Base-by-base conservation (phyloP, 2,329 filamentous ascomycete genomes). In the Alternaria triticina region DNA sequence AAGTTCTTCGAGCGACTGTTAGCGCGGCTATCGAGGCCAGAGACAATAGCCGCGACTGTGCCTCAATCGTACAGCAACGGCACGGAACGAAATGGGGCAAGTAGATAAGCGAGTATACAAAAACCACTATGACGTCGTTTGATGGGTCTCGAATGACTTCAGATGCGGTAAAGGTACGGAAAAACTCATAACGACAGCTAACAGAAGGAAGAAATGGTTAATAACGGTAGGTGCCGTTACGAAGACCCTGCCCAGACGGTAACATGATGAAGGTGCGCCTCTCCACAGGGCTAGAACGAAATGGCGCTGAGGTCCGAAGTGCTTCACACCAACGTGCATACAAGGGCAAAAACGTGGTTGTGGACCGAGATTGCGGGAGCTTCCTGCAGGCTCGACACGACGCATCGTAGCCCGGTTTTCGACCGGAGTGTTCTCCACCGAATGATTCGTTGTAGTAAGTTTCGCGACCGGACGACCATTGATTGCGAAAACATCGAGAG, bases 21-120 rank as follows among this genome's bases (percentile, higher is more conserved):
- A 10, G 22, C 15, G 28, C 15, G 28, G 43, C 52, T 54, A 23
- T 40, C 22, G 46, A 55, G 4, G 61, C 12, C 30, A 54, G 61
- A 17, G 50, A 25, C 12, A 28, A 27, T 40, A 55, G 43, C 17
- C 49, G 60, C 49, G 27, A 56, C 51, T 63, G 61, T 46, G 57
- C 51, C 61, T 55, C 22, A 22, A 23, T 43, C 25, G 30, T 54
- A 28, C 33, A 60, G 27, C 27, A 60, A 60, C 57, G 57, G 61
- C 44, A 46, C 45, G 57, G 28, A 17, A 30, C 28, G 61, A 52
- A 22, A 17, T 43, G 27, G 27, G 27, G 17, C 46, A 40, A 36
- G 13, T 27, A n/a, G 33, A 55, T 63, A 63, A 60, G 51, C 57
- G 57, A 63, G 20, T 13, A 22, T 52, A 17, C 28, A 30, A 40